Conservation (phyloP, 2,329 filamentous ascomycete genomes). For the Pseudogymnoascus sp. region DNA sequence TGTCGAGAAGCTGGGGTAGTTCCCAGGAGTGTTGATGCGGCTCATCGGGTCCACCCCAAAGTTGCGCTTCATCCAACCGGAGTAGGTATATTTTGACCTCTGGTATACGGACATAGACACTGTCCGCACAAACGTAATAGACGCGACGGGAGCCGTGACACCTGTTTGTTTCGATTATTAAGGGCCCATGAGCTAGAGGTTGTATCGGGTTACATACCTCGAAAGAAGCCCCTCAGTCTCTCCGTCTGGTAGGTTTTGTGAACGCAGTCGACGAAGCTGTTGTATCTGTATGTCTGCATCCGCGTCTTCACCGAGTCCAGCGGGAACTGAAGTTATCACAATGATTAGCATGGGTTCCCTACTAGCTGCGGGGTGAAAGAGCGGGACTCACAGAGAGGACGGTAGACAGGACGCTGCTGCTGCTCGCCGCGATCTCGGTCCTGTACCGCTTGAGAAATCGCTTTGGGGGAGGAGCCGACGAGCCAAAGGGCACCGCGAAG, state of each 20-base stretch:
- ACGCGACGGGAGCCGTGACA: constrained; percentile 70
- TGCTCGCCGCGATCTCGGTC: constrained; percentile 70
- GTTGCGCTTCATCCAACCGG: constrained; percentile 59
- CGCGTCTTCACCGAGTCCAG: constrained; percentile 85
- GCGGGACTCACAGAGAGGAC: constrained; percentile 49
- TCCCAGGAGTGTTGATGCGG: constrained; percentile 61
- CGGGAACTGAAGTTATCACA: constrained; percentile 45
- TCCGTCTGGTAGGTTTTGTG: constrained; percentile 67
- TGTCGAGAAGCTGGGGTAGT: constrained; percentile 64
- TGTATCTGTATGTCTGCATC: constrained; percentile 79
- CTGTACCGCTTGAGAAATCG: constrained; percentile 66
- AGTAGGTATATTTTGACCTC: constrained; percentile 64
- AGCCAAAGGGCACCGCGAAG: constrained; percentile 17
- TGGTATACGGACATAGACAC: constrained; percentile 75
- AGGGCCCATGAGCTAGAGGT: neutral
- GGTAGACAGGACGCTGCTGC: constrained; percentile 69
- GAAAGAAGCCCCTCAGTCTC: constrained; percentile 68
- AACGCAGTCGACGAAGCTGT: constrained; percentile 65
- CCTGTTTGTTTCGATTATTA: constrained; percentile 35
- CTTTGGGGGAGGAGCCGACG: constrained; percentile 33
- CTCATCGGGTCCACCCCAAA: constrained; percentile 61
- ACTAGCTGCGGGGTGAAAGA: constrained; percentile 6
- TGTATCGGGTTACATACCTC: constrained; percentile 42
- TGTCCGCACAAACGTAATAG: constrained; percentile 68
- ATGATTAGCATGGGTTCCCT: constrained; percentile 12